Base-by-base conservation (phyloP, 441 rosid species). In the Theobroma grandiflorum region DNA sequence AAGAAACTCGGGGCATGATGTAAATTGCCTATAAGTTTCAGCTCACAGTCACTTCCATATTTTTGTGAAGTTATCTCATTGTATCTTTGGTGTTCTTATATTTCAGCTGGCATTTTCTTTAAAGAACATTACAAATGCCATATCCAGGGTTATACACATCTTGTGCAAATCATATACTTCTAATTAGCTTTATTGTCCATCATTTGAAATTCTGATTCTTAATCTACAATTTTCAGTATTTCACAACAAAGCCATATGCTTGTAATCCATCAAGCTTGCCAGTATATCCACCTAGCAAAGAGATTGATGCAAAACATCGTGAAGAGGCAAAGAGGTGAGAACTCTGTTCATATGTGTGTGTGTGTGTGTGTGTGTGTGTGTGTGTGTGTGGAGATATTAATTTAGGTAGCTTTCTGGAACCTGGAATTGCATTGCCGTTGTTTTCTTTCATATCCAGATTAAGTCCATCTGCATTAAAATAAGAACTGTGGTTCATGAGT, bases 261-360 rank as follows among this genome's bases (percentile, higher is more conserved):
- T 95, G 97, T 86, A 98, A 95, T 73, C 96, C 98, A 26, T 94
- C 98, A 82, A 92, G 89, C 85, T 85, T 95, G 85, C 98, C 99
- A 31, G 79, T 85, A 75, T 93, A 93, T 83, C 92, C 95, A 31
- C 99, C 99, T 57, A 91, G 91, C 89, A 95, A 95, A 84, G 99
- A 93, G 90, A 92, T 95, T 33, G 99, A 95, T 77, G 99, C 97
- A 33, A 95, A 94, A 85, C 83, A 88, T 82, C 94, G 93, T 42
- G 97, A 94, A 82, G 97, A 91, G 20, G 84, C 90, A 73, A 88
- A 79, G 83, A 89, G 96, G 99, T 95, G 58, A 81, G 86, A 64
- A 42, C 22, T 22, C 57, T 42, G 49, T 77, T 72, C 8, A 55
- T 6, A 72, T 53, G n/a, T 37, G 35, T 11, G 59, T 26, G 31